Evolutionary conservation across 1,284 basidiomycete species (phyloP), one percentile per base, ranked within the genome.

Genomic region (Malassezia obtusa): DNA sequence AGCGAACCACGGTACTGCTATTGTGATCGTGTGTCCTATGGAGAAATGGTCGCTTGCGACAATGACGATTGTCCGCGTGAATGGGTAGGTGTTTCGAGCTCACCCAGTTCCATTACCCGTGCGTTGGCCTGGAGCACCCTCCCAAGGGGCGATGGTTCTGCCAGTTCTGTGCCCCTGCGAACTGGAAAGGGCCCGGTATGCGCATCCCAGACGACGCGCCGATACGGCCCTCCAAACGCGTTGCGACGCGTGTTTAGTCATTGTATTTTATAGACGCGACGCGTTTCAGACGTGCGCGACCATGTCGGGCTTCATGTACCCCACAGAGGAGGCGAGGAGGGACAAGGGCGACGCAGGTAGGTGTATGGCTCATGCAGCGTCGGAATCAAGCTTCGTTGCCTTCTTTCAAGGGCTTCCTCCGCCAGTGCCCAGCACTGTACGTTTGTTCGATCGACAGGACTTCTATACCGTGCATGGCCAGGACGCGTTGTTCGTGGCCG

Each of bases 401-500:
- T 63, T 58, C 55, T 72, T 72, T 59, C 40, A 41, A n/a, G 48
- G 30, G 21, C 41, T 60, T 17, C 64, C 68, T 57, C 52, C 60
- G 15, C 35, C 49, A 8, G 46, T 60, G 7, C 59, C 60, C 3
- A 68, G 65, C 12, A 72, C 68, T 2, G 49, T 73, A 14, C 70
- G 71, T 19, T 58, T 73, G 19, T 73, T 73, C 31, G 69, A 73
- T 48, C 63, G 71, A 4, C 79, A 83, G 63, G 85, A 89, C 19
- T 96, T 84, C 77, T 96, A 88, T 76, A 84, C 84, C 12, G 85
- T 84, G 0, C 89, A 96, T 68, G 91, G 89, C 0, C 77, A 83
- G 4, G 92, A 96, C 73, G 94, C 92, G 1, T 77, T 83, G 35
- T 88, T 84, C 66, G 83, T 95, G 60, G 91, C 91, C 3, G 80